These are phyloP conservation scores for Prosopis cineraria DNA, from an alignment of 306 rosid genomes.

Conservation along the genomic window DNA sequence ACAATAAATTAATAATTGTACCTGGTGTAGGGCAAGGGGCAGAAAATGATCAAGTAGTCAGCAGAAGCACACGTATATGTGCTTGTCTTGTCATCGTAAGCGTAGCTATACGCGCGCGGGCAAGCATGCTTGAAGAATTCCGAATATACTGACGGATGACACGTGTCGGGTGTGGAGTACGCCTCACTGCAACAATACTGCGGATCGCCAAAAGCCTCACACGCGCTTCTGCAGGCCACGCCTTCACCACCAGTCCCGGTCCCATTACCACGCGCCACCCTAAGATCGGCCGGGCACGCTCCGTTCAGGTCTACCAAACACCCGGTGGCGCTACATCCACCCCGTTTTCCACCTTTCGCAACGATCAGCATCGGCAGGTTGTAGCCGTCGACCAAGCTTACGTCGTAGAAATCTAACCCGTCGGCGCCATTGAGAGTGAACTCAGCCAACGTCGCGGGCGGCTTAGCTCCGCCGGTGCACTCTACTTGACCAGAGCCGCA, in stretches of 20 bases:
- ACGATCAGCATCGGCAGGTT: slow-evolving; percentile 85
- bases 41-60: slow-evolving; percentile 72
- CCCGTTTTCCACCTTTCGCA: slow-evolving; percentile 67
- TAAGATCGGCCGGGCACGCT: slow-evolving; percentile 61
- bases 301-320: slow-evolving; percentile 83
- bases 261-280: slow-evolving; percentile 52
- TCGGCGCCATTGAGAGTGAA: slow-evolving; percentile 86
- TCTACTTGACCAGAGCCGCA: slow-evolving; percentile 77
- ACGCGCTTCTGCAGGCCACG: slow-evolving; percentile 95
- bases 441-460: slow-evolving; percentile 91
- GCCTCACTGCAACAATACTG: slow-evolving; percentile 82
- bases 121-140: slow-evolving; percentile 71
- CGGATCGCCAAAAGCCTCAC: slow-evolving; percentile 88
- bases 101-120: slow-evolving; percentile 98
- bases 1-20: slow-evolving; percentile 20
- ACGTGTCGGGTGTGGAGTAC: slow-evolving; percentile 86
- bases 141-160: slow-evolving; percentile 64
- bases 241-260: slow-evolving; percentile 28
- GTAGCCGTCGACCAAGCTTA: slow-evolving; percentile 91
- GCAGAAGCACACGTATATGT: slow-evolving; percentile 88
- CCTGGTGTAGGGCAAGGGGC: slow-evolving; percentile 91
- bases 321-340: slow-evolving; percentile 87
- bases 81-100: slow-evolving; percentile 93
- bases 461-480: slow-evolving; percentile 78
- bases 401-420: slow-evolving; percentile 91